Base-by-base conservation (phyloP, 805 yeast genomes). In the Yarrowia sp. region DNA sequence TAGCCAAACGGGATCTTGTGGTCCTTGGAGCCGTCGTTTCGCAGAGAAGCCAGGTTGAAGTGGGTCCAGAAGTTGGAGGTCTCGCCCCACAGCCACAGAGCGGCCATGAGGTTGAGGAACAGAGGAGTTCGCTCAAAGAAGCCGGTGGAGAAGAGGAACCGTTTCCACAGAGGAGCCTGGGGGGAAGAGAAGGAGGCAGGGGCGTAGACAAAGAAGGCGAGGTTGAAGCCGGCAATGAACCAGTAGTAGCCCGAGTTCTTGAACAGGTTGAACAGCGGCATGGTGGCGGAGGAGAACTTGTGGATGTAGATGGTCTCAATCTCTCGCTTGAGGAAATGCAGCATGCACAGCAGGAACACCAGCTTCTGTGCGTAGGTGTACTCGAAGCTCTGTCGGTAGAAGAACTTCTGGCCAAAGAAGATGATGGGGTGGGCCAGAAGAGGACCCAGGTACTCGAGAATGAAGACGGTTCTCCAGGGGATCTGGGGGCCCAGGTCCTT, bases 401-500 rank as follows among this genome's bases (percentile, higher is more conserved):
- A 67, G 19, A 69, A 70, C 68, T 61, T 72, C 73, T 68, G 84
- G 56, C 79, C 76, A 67, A 77, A 82, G 76, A 86, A 94, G 67
- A 90, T 80, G 17, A 91, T 68, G 0, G 91, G 84, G 77, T 93
- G 97, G 73, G 94, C 83, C 47, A 93, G 55, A 68, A 95, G 80
- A 10, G 99, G 99, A 2, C 98, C 98, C 17, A 90, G 72, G 76
- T 95, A 95, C 79, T 95, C 99, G 71, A 91, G 80, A 65, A 91
- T 73, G 75, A 87, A 95, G n/a, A 94, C 98, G 3, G 92, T 84
- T 79, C 90, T 85, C 97, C 98, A 95, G 5, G 88, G 87, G 69
- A 95, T 86, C 79, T 95, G 99, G 0, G 93, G 92, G 20, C 99
- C 99, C 70, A 94, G 81, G 75, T 94, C 99, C 77, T 94, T 93